phyloP scores from a whole-genome alignment of 2,329 filamentous ascomycete species.

The Alternaria sp. region DNA sequence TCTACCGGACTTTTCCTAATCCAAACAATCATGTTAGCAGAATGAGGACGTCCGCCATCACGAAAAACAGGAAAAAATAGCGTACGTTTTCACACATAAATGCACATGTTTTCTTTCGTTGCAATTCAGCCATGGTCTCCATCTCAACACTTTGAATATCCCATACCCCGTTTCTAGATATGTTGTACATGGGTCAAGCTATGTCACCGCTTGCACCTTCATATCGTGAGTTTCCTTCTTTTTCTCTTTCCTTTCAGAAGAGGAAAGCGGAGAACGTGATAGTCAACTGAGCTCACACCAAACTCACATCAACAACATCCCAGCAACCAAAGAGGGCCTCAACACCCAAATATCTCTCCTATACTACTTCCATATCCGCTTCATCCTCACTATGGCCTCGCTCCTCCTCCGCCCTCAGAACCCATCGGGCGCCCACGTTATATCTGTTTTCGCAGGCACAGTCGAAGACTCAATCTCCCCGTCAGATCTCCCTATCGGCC shows the following conservation, averaged over 20 bases:
- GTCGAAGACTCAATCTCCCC: constrained; percentile 39
- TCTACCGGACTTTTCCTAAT: constrained; percentile 7
- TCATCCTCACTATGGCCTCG: constrained; percentile 51
- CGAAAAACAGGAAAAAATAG: neutral
- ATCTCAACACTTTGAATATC: neutral
- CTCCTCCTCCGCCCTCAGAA: constrained; percentile 33
- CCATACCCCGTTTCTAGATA: constrained; percentile 34
- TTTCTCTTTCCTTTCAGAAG: neutral
- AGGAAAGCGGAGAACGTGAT: too few species aligned
- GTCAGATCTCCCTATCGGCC: constrained; percentile 42
- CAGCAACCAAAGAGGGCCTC: constrained; percentile 49
- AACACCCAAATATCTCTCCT: constrained; percentile 45
- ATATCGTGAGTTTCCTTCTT: constrained; percentile 51
- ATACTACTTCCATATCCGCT: constrained; percentile 53
- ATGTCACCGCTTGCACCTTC: constrained; percentile 51
- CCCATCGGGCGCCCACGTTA: constrained; percentile 35
- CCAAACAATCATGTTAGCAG: neutral
- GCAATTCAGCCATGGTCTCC: neutral
- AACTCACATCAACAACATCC: constrained; percentile 6
- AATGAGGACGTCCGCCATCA: neutral
- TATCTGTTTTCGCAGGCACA: constrained; percentile 49
- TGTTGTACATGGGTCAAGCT: constrained; percentile 46
- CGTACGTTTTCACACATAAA: neutral
- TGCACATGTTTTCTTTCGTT: neutral
- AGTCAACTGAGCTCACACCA: neutral